phyloP scores from a whole-genome alignment of 768 basidiomycete genomes.

The Paxillus rubicundulus region DNA sequence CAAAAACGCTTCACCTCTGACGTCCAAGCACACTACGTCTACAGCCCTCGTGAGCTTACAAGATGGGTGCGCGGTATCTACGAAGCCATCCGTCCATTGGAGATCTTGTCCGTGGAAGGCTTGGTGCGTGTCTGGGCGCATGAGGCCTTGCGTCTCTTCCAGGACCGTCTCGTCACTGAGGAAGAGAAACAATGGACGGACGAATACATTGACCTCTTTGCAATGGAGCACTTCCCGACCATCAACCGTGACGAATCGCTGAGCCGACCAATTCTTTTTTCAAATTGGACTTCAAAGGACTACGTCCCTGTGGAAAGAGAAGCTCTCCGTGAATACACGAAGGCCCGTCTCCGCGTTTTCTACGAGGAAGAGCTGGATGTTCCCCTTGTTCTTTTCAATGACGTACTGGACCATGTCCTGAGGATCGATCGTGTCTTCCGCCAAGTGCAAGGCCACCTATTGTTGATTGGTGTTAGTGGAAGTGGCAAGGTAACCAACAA shows the following conservation, averaged over 20 bases:
- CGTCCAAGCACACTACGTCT: constrained; percentile 97
- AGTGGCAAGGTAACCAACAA: constrained; percentile 81
- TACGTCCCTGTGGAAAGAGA: constrained; percentile 96
- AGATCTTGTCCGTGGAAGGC: constrained; percentile 91
- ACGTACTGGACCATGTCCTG: constrained; percentile 96
- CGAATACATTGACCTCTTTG: constrained; percentile 80
- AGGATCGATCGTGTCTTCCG: constrained; percentile 99
- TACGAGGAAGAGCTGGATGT: constrained; percentile 99
- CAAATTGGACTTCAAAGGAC: constrained; percentile 98
- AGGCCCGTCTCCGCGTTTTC: constrained; percentile 95
- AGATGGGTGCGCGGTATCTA: constrained; percentile 97
- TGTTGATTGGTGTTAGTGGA: constrained; percentile 97
- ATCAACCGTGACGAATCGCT: constrained; percentile 87
- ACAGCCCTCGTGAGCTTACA: constrained; percentile 97
- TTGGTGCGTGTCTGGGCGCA: constrained; percentile 98
- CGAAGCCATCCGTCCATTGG: constrained; percentile 92
- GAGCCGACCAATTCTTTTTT: constrained; percentile 88
- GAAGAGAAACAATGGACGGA: constrained; percentile 96
- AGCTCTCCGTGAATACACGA: constrained; percentile 90
- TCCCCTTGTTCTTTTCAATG: constrained; percentile 96
- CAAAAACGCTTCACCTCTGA: constrained; percentile 95
- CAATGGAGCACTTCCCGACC: constrained; percentile 90
- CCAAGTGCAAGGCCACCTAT: constrained; percentile 93
- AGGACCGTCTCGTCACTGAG: constrained; percentile 92
- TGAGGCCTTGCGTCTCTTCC: constrained; percentile 95